Evolutionary conservation across 192 early-diverging fungal species (phyloP).

Genomic region (Coemansia guatemalensis): DNA sequence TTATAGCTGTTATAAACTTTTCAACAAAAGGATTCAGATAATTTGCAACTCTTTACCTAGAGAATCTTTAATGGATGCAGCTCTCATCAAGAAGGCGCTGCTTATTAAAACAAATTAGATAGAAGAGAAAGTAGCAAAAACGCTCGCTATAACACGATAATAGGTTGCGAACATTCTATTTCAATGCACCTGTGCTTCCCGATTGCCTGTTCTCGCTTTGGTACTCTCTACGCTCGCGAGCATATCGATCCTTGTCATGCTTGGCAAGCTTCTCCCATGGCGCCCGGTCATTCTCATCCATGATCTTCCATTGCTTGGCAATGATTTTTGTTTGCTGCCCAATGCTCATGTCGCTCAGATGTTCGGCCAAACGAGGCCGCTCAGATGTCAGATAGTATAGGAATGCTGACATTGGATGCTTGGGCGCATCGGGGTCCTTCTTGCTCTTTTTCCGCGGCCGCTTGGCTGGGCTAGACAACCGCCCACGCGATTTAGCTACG

Average conservation of each 20-base stretch:
- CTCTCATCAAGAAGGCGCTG: not conserved
- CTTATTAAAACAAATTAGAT: not conserved
- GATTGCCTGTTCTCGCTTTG: conserved; percentile 35
- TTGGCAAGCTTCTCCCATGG: conserved; percentile 59
- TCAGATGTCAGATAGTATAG: conserved; percentile 72
- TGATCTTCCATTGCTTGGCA: conserved; percentile 57
- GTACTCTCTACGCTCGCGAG: conserved; percentile 61
- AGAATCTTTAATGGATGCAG: not conserved
- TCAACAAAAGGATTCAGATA: not conserved
- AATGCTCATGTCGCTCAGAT: conserved; percentile 67
- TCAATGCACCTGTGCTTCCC: not conserved
- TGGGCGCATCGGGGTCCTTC: conserved; percentile 75
- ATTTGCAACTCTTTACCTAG: not conserved
- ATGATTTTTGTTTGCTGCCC: conserved; percentile 77
- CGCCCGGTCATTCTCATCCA: conserved; percentile 52
- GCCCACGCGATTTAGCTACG: conserved; percentile 23
- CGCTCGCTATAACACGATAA: not conserved
- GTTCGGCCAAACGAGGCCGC: conserved; percentile 61
- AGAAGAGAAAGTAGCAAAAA: not conserved
- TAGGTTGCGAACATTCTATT: not conserved
- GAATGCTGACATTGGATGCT: conserved; percentile 87
- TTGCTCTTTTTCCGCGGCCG: conserved; percentile 63
- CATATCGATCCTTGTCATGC: conserved; percentile 62
- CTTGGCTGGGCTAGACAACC: conserved; percentile 37
- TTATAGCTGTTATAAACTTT: not conserved